These are phyloP conservation scores for Salvia sclarea DNA, from an alignment of 305 asterid genomes.

Conservation along the genomic window DNA sequence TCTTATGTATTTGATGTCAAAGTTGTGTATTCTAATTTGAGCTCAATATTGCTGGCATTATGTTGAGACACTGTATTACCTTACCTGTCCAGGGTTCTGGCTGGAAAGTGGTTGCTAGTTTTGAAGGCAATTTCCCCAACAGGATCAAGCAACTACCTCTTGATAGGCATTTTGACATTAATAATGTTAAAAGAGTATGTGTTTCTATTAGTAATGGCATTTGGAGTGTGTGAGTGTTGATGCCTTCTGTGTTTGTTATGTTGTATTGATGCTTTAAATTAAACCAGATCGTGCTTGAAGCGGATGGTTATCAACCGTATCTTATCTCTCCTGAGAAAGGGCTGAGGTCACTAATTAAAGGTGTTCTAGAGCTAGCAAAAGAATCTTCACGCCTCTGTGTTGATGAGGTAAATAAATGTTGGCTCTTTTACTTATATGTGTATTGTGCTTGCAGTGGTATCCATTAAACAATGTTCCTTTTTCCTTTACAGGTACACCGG, in stretches of 20 bases:
- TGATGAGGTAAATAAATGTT: constrained; percentile 67
- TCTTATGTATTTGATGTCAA: constrained; percentile 15
- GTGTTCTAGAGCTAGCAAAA: constrained; percentile 92
- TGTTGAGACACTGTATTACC: constrained; percentile 12
- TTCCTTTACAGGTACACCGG: constrained; percentile 74
- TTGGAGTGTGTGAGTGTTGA: constrained; percentile 19
- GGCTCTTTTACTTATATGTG: background rate
- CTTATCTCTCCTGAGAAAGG: constrained; percentile 99
- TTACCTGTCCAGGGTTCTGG: constrained; percentile 59
- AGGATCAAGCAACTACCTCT: constrained; percentile 91
- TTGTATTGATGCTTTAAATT: constrained; percentile 43
- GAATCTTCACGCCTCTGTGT: constrained; percentile 99
- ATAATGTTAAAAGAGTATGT: constrained; percentile 87
- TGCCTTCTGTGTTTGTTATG: background rate
- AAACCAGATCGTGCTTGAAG: constrained; percentile 95
- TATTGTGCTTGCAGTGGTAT: background rate
- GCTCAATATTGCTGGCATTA: constrained; percentile 8
- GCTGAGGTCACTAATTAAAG: constrained; percentile 85
- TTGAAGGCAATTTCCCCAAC: constrained; percentile 93
- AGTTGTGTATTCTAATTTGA: constrained; percentile 4
- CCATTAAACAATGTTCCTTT: background rate
- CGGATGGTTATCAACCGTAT: constrained; percentile 99
- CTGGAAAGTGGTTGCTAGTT: constrained; percentile 96
- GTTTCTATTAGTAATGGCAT: constrained; percentile 20
- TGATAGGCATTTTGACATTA: constrained; percentile 86